phyloP scores from a whole-genome alignment of 495 filamentous ascomycete genomes.

The Neurospora sp. region DNA sequence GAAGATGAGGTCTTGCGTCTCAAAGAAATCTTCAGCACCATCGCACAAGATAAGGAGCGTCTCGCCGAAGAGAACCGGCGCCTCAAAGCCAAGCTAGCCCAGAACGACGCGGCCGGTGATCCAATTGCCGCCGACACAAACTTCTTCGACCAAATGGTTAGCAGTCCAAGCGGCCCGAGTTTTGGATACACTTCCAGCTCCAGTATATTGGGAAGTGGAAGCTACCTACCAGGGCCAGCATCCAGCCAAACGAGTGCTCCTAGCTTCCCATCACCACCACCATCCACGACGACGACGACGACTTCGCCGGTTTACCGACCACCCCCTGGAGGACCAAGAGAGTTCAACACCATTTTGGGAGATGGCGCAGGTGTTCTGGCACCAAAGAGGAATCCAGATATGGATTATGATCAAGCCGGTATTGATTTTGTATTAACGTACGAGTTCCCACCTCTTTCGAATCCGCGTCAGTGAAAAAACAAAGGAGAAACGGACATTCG shows the following conservation, averaged over 20 bases:
- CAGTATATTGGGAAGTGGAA: conserved; percentile 49
- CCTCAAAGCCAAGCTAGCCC: conserved; percentile 61
- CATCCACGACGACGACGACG: conserved; percentile 30
- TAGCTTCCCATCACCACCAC: conserved; percentile 30
- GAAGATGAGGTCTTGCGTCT: conserved; percentile 77
- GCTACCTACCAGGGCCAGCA: conserved; percentile 19
- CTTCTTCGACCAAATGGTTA: conserved; percentile 34
- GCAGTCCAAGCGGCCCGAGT: conserved; percentile 34
- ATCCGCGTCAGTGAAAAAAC: not conserved
- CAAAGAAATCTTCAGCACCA: conserved; percentile 50
- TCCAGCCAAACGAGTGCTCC: conserved; percentile 26
- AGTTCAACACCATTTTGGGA: conserved; percentile 8
- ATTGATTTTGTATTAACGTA: conserved; percentile 97
- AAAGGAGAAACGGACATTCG: not conserved
- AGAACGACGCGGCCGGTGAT: conserved; percentile 53
- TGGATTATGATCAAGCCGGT: conserved; percentile 81
- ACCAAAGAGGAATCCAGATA: conserved; percentile 25
- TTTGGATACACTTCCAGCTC: conserved; percentile 40
- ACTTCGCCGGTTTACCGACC: conserved; percentile 2
- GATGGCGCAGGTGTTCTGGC: conserved; percentile 5
- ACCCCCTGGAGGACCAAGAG: not conserved
- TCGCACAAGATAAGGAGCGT: conserved; percentile 54
- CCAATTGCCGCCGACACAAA: conserved; percentile 23
- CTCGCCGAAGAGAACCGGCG: conserved; percentile 66
- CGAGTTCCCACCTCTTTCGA: conserved; percentile 31